A percentile compares a stretch with the other conserved stretches of the same genome.
Conservation (phyloP, 805 yeast genomes). For the Saccharomycopsis synnaedendra region DNA sequence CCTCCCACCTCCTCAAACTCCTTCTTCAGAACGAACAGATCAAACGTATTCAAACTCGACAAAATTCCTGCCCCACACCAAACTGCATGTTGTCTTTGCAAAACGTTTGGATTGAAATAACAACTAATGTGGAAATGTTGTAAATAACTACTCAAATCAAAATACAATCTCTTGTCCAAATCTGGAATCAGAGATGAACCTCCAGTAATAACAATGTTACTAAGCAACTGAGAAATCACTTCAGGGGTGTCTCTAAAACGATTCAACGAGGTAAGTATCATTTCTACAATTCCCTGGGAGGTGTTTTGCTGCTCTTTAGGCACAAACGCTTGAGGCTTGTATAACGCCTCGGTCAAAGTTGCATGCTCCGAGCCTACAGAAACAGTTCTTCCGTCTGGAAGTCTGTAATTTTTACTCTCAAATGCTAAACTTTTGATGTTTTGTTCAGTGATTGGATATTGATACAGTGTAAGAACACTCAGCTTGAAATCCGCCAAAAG, state of each 20-base stretch:
- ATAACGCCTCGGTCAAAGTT: conserved; percentile 53
- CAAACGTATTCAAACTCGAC: conserved; percentile 70
- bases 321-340: conserved; percentile 31
- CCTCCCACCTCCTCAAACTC: conserved; percentile 47
- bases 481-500: conserved; percentile 39
- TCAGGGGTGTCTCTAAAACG: conserved; percentile 31
- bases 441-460: conserved; percentile 27
- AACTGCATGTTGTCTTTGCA: conserved; percentile 55
- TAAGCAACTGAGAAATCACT: conserved; percentile 30
- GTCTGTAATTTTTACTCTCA: conserved; percentile 37
- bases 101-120: conserved; percentile 52
- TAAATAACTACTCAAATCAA: conserved; percentile 47
- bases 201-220: conserved; percentile 68
- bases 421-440: conserved; percentile 23
- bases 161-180: conserved; percentile 51
- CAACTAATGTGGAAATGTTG: conserved; percentile 62
- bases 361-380: conserved; percentile 42
- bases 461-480: conserved; percentile 27
- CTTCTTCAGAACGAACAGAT: conserved; percentile 63
- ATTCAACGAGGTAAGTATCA: conserved; percentile 31
- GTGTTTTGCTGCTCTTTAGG: neutral
- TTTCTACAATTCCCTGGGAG: conserved; percentile 25
- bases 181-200: conserved; percentile 64
- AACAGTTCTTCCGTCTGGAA: conserved; percentile 43
- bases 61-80: conserved; percentile 80